Base-by-base conservation (phyloP, 768 basidiomycete species). In the Boletus sp. region DNA sequence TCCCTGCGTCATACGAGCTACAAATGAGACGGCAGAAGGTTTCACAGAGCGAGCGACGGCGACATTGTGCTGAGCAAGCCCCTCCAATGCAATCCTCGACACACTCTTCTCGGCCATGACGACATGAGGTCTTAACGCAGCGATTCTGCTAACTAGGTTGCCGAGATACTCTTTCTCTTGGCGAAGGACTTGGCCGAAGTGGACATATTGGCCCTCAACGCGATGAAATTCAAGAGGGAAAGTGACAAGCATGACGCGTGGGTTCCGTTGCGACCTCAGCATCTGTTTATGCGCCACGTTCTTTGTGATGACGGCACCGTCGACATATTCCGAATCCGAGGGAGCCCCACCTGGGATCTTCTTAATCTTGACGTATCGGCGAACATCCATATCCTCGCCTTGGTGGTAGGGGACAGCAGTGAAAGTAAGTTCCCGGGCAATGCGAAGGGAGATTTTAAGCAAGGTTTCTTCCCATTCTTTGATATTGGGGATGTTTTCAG, bases 271-370 rank as follows among this genome's bases (percentile, higher is more conserved):
- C 21, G 78, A 77, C 47, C 93, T 80, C 19, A 88, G 79, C 96
- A 99, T 98, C 59, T 85, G 83, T 72, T 98, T 98, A 71, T 98
- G 95, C 2, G 94, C 91, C 9, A 98, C 87, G 63, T 98, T 98
- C 79, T 99, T 98, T 17, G 96, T 95, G 64, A 98, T 97, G 53
- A 98, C 93, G 5, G 89, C 91, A 13, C 97, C 97, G 51, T 93
- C 90, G 42, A 99, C 92, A 67, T 94, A 98, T 75, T 99, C 97
- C 5, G 93, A 97, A 69, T 99, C 93, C 27, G 77, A 81, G 19
- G 96, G 94, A 35, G 82, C 77, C 5, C 97, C 97, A 23, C 97
- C 97, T 0, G 97, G 96, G 15, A 98, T 88, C 72, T 96, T 96
- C 77, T 99, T 98, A 72, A 98, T 95, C 74, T 98, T 98, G 44